A percentile compares a stretch with the other conserved stretches of the same genome.
Evolutionary conservation across 1,139 yeast genomes (phyloP).

Genomic region (Candida sanyaensis): DNA sequence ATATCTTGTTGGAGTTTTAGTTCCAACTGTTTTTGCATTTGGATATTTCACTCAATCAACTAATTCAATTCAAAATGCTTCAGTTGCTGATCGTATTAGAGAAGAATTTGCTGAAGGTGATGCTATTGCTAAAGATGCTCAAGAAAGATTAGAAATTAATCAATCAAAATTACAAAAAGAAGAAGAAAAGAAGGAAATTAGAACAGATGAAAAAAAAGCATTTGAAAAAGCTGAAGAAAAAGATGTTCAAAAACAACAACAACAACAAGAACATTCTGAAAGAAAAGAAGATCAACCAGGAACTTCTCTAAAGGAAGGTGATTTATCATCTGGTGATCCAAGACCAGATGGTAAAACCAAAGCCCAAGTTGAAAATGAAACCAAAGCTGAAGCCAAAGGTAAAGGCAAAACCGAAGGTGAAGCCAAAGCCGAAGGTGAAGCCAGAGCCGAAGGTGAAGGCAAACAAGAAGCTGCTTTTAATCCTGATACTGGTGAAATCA

Average conservation of each 20-base stretch:
- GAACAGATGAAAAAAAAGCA: conserved; percentile 11
- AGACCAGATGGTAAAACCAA: conserved; percentile 2
- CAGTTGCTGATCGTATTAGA: conserved; percentile 10
- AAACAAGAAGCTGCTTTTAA: conserved; percentile 71
- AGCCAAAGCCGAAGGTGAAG: conserved; percentile 20
- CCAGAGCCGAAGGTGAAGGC: neutral
- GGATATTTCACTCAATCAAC: conserved; percentile 7
- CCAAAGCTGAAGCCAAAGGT: too few species aligned
- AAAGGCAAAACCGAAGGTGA: too few species aligned
- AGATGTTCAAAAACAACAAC: conserved; percentile 2
- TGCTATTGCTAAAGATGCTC: conserved; percentile 7
- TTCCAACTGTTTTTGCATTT: conserved; percentile 11
- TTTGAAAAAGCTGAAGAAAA: conserved; percentile 3
- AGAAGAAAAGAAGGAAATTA: conserved; percentile 14
- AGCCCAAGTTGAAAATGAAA: too few species aligned
- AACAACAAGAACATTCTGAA: conserved; percentile 4
- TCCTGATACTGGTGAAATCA: conserved; percentile 98
- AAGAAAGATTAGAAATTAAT: conserved; percentile 5
- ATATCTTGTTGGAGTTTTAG: conserved; percentile 9
- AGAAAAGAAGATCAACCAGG: conserved; percentile 3
- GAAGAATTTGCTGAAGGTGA: conserved; percentile 9
- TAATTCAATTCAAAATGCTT: conserved; percentile 8
- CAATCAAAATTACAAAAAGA: conserved; percentile 10
- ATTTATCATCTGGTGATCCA: neutral
- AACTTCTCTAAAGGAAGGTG: neutral